A percentile compares a stretch with the other conserved stretches of the same genome.
phyloP scores from a whole-genome alignment of 176 grass and related monocot species.

The Eremochloa ophiuroides region DNA sequence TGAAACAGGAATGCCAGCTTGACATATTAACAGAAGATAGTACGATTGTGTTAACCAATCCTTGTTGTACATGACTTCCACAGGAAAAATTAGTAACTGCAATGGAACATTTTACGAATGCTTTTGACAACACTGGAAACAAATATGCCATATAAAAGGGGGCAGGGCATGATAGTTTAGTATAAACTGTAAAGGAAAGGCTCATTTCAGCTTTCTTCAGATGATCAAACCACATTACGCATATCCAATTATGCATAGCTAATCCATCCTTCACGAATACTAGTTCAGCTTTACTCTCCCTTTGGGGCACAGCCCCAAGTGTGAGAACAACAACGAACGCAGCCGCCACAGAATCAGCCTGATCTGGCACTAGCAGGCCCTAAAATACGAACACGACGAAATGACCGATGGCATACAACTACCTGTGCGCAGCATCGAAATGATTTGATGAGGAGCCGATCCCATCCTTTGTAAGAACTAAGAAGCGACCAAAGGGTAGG shows the following conservation, averaged over 20 bases:
- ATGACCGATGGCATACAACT: not conserved
- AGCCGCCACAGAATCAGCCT: not conserved
- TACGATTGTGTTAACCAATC: not conserved
- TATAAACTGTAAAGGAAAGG: not conserved
- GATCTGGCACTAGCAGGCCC: not conserved
- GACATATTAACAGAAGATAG: not conserved
- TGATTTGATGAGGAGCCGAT: slow-evolving; percentile 1
- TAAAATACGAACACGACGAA: not conserved
- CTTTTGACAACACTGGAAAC: not conserved
- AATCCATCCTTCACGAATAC: not conserved
- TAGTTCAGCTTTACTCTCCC: not conserved
- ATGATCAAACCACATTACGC: not conserved
- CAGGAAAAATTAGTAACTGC: not conserved
- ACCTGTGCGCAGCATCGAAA: not conserved
- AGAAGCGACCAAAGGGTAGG: not conserved
- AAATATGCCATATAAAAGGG: not conserved
- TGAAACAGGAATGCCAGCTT: not conserved
- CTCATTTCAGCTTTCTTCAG: not conserved
- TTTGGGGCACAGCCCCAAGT: not conserved
- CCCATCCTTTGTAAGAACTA: not conserved
- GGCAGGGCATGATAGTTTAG: not conserved
- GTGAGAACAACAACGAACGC: not conserved
- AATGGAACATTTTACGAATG: not conserved
- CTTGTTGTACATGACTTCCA: not conserved
- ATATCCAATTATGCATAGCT: not conserved